Evolutionary conservation across 2,329 filamentous ascomycete genomes (phyloP), one percentile per base, ranked within the genome.

Genomic region (Apiospora pterosperma): DNA sequence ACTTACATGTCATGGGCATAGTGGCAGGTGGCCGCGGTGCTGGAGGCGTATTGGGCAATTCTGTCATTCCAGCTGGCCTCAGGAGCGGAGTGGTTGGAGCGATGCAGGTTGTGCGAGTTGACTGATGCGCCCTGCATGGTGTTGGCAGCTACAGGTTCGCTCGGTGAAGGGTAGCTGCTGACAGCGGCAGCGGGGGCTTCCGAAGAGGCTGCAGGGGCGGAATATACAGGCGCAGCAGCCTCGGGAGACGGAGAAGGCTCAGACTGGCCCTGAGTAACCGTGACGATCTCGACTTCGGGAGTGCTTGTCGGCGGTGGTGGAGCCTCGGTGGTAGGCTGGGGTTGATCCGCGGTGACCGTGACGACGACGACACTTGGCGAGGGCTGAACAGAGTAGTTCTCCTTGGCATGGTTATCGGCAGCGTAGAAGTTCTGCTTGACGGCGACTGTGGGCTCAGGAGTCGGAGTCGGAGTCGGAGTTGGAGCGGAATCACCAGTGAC

Each of bases 21-120:
- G 48, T 85, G 81, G 77, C 93, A 97, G 38, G 76, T 83, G 36
- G 84, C 73, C 66, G 92, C 93, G 62, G 89, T 86, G 64, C 80
- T 79, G 60, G 80, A 69, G 48, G 93, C 93, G 66, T 85, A 92
- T 63, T 76, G 74, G 63, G 88, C 90, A 63, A 93, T 85, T 52
- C 80, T 79, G 10, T 80, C 74, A 71, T 89, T 84, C 91, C 92
- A 98, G 61, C 73, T 75, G 58, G 97, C 74, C 55, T 80, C 84
- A 25, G 78, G 74, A 39, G 88, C 88, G 21, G 90, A 90, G 85
- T 97, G 93, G 82, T 96, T 96, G 74, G 83, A 76, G 68, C 96
- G 94, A 80, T 96, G 92, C 62, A 90, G 73, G 81, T 97, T 97
- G 89, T 98, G 96, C 76, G 92, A 87, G 71, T 89, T 82, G 61